Conservation (phyloP, 257 asterid genomes). For the Solanum phureja region DNA sequence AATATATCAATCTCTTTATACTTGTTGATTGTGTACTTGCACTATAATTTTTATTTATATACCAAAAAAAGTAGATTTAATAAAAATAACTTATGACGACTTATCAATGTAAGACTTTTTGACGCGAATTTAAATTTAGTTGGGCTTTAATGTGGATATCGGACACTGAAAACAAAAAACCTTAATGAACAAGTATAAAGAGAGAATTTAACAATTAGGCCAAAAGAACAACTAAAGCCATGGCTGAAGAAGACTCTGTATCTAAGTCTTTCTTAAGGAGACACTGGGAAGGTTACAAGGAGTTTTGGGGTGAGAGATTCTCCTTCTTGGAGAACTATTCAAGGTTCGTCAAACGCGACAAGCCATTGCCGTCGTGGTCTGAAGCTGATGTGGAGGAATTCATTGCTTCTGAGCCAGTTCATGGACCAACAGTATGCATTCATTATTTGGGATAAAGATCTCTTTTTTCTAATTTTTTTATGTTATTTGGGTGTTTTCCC, state of each 20-base stretch:
- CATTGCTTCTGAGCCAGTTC: slow-evolving; percentile 57
- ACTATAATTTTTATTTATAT: no score
- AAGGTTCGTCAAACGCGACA: slow-evolving; percentile 48
- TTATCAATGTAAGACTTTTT: no score
- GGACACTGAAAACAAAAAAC: fast-evolving
- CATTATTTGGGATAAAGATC: no score
- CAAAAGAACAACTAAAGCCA: not conserved
- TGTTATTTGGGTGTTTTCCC: not conserved
- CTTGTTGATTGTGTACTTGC: not conserved
- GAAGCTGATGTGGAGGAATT: slow-evolving; percentile 63
- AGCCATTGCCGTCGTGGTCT: slow-evolving; percentile 74
- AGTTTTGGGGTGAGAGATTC: slow-evolving; percentile 65
- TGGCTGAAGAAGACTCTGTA: not conserved
- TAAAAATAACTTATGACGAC: no score
- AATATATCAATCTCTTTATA: not conserved
- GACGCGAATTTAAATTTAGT: fast-evolving
- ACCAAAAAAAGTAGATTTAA: no score
- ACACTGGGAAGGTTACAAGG: slow-evolving; percentile 57
- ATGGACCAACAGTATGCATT: slow-evolving; percentile 65
- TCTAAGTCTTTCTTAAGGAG: slow-evolving; percentile 13
- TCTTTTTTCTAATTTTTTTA: not conserved
- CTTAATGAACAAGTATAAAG: not conserved
- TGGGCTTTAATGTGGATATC: fast-evolving
- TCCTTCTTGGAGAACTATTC: slow-evolving; percentile 54
- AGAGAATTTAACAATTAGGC: not conserved